phyloP scores from a whole-genome alignment of 305 asterid species.

The Fraxinus latifolia region DNA sequence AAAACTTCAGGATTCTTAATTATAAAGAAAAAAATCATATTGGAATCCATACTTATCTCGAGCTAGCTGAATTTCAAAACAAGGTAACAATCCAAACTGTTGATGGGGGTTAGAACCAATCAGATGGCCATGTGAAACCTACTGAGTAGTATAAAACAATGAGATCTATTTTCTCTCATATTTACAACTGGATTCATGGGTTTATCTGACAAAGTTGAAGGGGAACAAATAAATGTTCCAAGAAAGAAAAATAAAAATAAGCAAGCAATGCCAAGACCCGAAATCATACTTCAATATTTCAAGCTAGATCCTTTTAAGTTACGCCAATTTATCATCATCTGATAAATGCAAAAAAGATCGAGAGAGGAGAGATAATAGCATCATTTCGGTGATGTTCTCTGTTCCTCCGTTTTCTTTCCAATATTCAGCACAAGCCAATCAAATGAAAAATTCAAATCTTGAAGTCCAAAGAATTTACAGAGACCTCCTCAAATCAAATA shows the following conservation, averaged over 20 bases:
- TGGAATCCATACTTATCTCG: not conserved
- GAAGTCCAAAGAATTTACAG: slow-evolving; percentile 13
- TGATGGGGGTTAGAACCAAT: not conserved
- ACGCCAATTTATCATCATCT: not conserved
- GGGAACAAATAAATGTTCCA: not conserved
- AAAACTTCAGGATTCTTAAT: not conserved
- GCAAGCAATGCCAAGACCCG: not conserved
- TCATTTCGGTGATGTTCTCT: not conserved
- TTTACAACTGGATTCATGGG: not conserved
- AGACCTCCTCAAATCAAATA: slow-evolving; percentile 22
- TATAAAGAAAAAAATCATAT: not conserved
- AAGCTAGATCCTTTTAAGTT: not conserved
- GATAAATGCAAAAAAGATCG: not conserved
- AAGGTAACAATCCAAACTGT: not conserved
- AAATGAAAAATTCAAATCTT: slow-evolving; percentile 12
- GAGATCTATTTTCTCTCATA: not conserved
- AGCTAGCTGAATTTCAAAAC: not conserved
- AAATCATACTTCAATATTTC: not conserved
- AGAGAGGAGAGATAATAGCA: not conserved
- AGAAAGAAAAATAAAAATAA: not conserved
- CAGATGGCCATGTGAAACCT: not conserved
- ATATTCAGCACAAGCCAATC: not conserved
- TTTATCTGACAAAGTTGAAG: not conserved
- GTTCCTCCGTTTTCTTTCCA: not conserved
- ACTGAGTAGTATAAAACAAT: not conserved